These are phyloP conservation scores for Ogataea sp. DNA, from an alignment of 805 yeast species.

Conservation along the genomic window DNA sequence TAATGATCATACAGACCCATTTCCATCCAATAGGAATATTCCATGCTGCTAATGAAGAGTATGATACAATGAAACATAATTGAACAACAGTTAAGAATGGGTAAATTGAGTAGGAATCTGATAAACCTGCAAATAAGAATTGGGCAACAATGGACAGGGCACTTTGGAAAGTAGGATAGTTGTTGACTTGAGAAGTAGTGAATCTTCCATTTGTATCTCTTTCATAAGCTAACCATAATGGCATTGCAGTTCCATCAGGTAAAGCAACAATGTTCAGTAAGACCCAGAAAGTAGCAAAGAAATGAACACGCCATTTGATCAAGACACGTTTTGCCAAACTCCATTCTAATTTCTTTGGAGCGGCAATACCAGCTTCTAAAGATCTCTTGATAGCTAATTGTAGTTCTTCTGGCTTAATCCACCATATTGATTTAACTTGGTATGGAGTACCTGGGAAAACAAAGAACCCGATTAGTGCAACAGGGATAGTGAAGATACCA, in stretches of 20 bases:
- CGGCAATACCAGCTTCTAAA: slow-evolving; percentile 28
- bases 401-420: slow-evolving; percentile 16
- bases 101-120: slow-evolving; percentile 29
- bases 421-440: slow-evolving; percentile 17
- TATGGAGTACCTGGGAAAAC: slow-evolving; percentile 45
- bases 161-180: slow-evolving; percentile 33
- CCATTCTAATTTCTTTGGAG: slow-evolving; percentile 17
- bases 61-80: slow-evolving; percentile 26
- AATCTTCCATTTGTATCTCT: slow-evolving; percentile 16
- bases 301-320: slow-evolving; percentile 47
- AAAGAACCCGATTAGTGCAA: slow-evolving; percentile 45
- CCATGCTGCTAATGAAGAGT: slow-evolving; percentile 33
- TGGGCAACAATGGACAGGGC: slow-evolving; percentile 35
- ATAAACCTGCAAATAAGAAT: slow-evolving; percentile 28
- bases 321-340: slow-evolving; percentile 40
- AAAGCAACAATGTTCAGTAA: slow-evolving; percentile 30
- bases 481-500: slow-evolving; percentile 49
- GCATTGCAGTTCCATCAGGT: slow-evolving; percentile 33
- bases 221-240: slow-evolving; percentile 28
- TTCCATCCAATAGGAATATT: slow-evolving; percentile 30
- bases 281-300: slow-evolving; percentile 43
- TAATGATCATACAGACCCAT: slow-evolving; percentile 30
- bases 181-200: slow-evolving; percentile 26
- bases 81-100: slow-evolving; percentile 27
- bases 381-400: slow-evolving; percentile 33